Percentiles rank a stretch among this genome's conserved stretches.
phyloP scores from a whole-genome alignment of 2,329 filamentous ascomycete species.

The Xylaria multiplex region DNA sequence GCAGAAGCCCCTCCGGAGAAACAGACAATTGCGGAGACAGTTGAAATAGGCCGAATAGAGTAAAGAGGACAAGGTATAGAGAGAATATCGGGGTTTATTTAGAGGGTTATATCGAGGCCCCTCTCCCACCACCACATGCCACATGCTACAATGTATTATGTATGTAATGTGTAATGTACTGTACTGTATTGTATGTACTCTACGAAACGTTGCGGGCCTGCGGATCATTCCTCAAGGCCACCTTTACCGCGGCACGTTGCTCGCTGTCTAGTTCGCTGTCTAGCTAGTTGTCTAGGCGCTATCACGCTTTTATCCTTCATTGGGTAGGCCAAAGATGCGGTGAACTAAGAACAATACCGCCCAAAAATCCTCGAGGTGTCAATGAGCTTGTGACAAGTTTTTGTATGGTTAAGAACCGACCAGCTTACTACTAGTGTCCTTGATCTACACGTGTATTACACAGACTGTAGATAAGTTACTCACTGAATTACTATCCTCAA shows the following conservation, averaged over 20 bases:
- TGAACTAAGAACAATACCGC: conserved; percentile 15
- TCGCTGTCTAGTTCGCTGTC: conserved; percentile 16
- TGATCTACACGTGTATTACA: conserved; percentile 8
- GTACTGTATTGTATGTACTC: conserved; percentile 5
- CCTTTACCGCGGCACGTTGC: conserved; percentile 28
- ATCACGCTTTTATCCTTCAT: conserved; percentile 7
- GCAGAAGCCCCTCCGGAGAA: conserved; percentile 28
- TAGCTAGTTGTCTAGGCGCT: conserved; percentile 11
- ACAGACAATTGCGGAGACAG: conserved; percentile 24
- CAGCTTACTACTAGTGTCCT: conserved; percentile 12
- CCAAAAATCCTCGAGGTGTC: conserved; percentile 1
- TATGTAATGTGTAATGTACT: too few relatives aligned
- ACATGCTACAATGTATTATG: conserved; percentile 13
- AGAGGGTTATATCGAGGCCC: conserved; percentile 1
- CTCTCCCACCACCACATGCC: conserved; percentile 25
- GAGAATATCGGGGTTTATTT: conserved; percentile 27
- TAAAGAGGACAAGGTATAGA: conserved; percentile 10
- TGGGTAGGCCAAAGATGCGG: conserved; percentile 25
- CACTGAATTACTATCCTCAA: conserved; percentile 23
- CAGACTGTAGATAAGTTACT: conserved; percentile 1
- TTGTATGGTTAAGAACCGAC: conserved; percentile 1
- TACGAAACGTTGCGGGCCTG: conserved; percentile 40
- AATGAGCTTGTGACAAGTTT: conserved; percentile 24
- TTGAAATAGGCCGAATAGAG: conserved; percentile 20
- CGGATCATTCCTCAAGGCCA: conserved; percentile 31